A percentile compares a stretch with the other conserved stretches of the same genome.
Conservation (phyloP, 768 basidiomycete genomes). For the Xerocomellus amylosporus region DNA sequence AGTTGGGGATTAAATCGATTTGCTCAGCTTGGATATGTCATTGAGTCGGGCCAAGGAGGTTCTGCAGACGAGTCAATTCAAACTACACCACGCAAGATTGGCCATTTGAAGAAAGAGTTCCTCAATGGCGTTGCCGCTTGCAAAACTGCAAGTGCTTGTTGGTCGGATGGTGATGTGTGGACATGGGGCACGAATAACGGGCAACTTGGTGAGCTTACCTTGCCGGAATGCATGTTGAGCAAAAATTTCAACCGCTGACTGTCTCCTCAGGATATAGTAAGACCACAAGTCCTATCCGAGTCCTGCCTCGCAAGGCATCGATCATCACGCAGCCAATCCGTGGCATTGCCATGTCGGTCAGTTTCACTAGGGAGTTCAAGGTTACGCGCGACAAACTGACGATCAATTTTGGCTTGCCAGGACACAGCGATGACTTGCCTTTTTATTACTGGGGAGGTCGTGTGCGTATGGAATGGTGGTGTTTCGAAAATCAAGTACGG, state of each 20-base stretch:
- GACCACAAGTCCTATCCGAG: constrained; percentile 67
- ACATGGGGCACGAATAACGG: constrained; percentile 95
- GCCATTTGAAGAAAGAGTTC: constrained; percentile 71
- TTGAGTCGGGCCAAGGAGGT: constrained; percentile 52
- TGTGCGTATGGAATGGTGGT: constrained; percentile 77
- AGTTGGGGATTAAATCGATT: constrained; percentile 93
- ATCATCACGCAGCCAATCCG: constrained; percentile 68
- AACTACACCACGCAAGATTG: constrained; percentile 69
- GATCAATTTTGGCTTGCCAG: constrained; percentile 35
- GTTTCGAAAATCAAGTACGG: constrained; percentile 71
- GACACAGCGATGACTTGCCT: constrained; percentile 84
- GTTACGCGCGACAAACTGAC: background rate
- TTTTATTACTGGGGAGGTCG: constrained; percentile 73
- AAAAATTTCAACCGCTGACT: background rate
- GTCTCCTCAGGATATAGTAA: constrained; percentile 67
- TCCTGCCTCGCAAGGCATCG: constrained; percentile 77
- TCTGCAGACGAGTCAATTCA: constrained; percentile 75
- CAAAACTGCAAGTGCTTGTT: constrained; percentile 84
- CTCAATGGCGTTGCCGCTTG: constrained; percentile 85
- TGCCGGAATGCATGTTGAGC: background rate
- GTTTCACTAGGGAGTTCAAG: constrained; percentile 23
- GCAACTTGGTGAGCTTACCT: constrained; percentile 64
- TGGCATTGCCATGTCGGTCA: constrained; percentile 70
- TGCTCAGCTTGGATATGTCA: constrained; percentile 80
- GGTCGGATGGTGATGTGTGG: constrained; percentile 69